These are phyloP conservation scores for Picocystis sp. DNA, from an alignment of 163 green algal species.

Conservation along the genomic window DNA sequence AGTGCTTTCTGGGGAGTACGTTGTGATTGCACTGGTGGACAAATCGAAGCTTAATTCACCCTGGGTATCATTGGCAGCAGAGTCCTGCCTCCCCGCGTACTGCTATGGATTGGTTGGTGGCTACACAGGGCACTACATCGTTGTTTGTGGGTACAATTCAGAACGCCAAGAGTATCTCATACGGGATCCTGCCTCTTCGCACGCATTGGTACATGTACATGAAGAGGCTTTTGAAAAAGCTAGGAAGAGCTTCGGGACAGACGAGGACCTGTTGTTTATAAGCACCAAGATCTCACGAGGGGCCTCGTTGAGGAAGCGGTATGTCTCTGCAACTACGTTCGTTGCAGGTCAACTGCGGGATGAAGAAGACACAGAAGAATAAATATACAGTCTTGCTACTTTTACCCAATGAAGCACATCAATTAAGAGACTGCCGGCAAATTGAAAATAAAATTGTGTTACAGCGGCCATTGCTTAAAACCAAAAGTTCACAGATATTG, in stretches of 20 bases:
- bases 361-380: too few species aligned
- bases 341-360: too few species aligned
- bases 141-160: conserved; percentile 50
- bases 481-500: conserved; percentile 19
- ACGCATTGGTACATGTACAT: conserved; percentile 1
- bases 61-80: neutral
- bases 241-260: conserved; percentile 55
- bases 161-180: conserved; percentile 28
- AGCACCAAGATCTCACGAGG: too few species aligned
- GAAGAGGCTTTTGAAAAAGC: conserved; percentile 41
- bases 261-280: conserved; percentile 60
- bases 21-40: neutral
- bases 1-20: conserved; percentile 7
- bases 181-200: conserved; percentile 42
- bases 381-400: too few species aligned
- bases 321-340: too few species aligned
- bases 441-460: conserved; percentile 1
- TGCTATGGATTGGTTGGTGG: conserved; percentile 5
- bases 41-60: conserved; percentile 1
- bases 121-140: conserved; percentile 59
- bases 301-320: too few species aligned
- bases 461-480: neutral
- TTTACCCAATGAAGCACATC: too few species aligned
- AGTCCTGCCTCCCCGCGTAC: conserved; percentile 23
- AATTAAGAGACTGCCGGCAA: too few species aligned